A percentile compares a stretch with the other conserved stretches of the same genome.
Conservation (phyloP, 78 protist genomes). For the Pelomyxa schiedti region DNA sequence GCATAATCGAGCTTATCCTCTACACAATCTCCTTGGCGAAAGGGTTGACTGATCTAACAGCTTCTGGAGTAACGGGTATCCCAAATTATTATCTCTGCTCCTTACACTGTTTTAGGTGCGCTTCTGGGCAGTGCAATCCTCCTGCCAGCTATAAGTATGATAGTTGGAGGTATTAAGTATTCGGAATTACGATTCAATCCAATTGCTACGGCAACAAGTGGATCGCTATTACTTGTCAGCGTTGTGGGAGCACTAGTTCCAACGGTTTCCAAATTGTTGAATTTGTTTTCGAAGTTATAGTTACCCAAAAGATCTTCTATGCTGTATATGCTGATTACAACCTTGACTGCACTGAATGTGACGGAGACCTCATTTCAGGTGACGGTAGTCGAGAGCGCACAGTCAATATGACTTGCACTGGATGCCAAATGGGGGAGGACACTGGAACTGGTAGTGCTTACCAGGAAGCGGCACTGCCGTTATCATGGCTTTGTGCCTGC, state of each 20-base stretch:
- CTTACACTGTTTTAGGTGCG: too few relatives aligned
- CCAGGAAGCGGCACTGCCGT: not conserved
- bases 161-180: constrained; percentile 12
- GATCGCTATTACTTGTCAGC: constrained; percentile 11
- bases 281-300: too few relatives aligned
- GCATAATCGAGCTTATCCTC: constrained; percentile 20
- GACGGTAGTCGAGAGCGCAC: too few relatives aligned
- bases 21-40: not conserved
- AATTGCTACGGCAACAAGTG: constrained; percentile 1
- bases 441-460: not conserved
- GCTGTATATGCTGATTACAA: not conserved
- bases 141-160: constrained; percentile 31
- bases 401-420: too few relatives aligned
- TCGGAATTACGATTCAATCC: constrained; percentile 26
- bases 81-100: too few relatives aligned
- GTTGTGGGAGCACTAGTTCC: constrained; percentile 18
- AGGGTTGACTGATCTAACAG: not conserved
- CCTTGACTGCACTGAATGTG: constrained; percentile 2
- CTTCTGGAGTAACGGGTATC: too few relatives aligned
- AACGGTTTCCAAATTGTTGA: too few relatives aligned
- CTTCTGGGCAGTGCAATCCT: constrained; percentile 17
- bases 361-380: too few relatives aligned
- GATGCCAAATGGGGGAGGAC: not conserved
- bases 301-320: too few relatives aligned
- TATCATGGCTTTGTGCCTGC: constrained; percentile 2